Evolutionary conservation across 2,329 filamentous ascomycete species (phyloP).

Genomic region (Cercospora zeina): DNA sequence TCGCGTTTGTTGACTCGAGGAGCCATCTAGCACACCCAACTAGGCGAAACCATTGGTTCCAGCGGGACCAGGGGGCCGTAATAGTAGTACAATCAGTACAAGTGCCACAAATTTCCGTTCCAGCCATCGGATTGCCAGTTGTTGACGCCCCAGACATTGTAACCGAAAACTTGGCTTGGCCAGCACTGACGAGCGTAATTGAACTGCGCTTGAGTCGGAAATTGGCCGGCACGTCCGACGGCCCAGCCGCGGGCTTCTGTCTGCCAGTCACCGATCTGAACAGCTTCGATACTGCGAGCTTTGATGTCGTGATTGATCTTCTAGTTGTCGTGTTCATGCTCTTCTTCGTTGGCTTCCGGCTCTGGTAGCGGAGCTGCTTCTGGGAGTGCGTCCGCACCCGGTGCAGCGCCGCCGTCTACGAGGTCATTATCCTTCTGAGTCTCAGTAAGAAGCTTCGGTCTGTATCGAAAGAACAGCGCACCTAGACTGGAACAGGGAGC

Average conservation of each 20-base stretch:
- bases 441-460: background rate
- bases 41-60: background rate
- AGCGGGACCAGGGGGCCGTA: background rate
- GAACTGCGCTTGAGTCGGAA: background rate
- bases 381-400: background rate
- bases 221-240: background rate
- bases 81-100: slow-evolving; percentile 7
- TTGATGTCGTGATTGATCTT: slow-evolving; percentile 2
- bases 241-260: background rate
- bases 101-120: slow-evolving; percentile 6
- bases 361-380: background rate
- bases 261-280: background rate
- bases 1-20: background rate
- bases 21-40: slow-evolving; percentile 8
- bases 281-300: background rate
- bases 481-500: slow-evolving; percentile 6
- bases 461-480: background rate
- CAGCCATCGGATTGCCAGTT: slow-evolving; percentile 9
- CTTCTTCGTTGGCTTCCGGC: background rate
- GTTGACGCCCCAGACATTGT: background rate
- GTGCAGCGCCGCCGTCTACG: slow-evolving; percentile 5
- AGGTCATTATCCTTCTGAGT: slow-evolving; percentile 3
- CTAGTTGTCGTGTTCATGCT: background rate
- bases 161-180: background rate
- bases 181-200: background rate